Conservation (phyloP, 2,329 filamentous ascomycete species). For the Trichoderma guizhouense region DNA sequence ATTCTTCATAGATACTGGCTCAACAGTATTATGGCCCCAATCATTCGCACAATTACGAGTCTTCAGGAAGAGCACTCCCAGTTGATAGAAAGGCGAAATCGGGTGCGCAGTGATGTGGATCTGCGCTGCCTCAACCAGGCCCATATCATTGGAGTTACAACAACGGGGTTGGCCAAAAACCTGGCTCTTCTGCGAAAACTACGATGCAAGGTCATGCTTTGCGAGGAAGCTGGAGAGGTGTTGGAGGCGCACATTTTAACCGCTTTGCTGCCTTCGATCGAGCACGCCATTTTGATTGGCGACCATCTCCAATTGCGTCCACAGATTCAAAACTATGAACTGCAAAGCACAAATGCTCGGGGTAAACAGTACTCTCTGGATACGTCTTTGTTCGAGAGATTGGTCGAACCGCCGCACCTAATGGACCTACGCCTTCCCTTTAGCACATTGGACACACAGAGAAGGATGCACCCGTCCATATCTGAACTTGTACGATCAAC, state of each 20-base stretch:
- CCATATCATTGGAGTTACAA: conserved; percentile 45
- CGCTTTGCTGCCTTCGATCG: conserved; percentile 54
- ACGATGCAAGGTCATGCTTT: conserved; percentile 55
- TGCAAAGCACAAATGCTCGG: conserved; percentile 48
- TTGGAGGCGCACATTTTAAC: conserved; percentile 62
- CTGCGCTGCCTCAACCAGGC: conserved; percentile 37
- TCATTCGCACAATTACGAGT: neutral
- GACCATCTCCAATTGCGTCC: conserved; percentile 61
- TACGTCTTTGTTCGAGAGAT: conserved; percentile 59
- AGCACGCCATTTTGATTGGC: conserved; percentile 62
- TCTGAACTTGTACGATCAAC: conserved; percentile 55
- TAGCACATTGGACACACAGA: conserved; percentile 52
- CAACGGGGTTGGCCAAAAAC: conserved; percentile 54
- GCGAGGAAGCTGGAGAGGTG: conserved; percentile 67
- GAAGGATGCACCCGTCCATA: conserved; percentile 64
- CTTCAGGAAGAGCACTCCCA: conserved; percentile 1
- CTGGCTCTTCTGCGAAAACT: conserved; percentile 51
- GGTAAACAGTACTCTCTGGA: conserved; percentile 54
- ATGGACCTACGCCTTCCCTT: conserved; percentile 28
- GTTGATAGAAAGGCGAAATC: conserved; percentile 4
- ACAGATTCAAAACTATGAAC: conserved; percentile 51
- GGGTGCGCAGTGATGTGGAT: conserved; percentile 19
- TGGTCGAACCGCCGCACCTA: conserved; percentile 39
- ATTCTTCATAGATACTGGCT: conserved; percentile 16
- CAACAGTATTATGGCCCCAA: neutral